A percentile compares a stretch with the other conserved stretches of the same genome.
Conservation (phyloP, 306 rosid species). For the Arachis hypogaea region DNA sequence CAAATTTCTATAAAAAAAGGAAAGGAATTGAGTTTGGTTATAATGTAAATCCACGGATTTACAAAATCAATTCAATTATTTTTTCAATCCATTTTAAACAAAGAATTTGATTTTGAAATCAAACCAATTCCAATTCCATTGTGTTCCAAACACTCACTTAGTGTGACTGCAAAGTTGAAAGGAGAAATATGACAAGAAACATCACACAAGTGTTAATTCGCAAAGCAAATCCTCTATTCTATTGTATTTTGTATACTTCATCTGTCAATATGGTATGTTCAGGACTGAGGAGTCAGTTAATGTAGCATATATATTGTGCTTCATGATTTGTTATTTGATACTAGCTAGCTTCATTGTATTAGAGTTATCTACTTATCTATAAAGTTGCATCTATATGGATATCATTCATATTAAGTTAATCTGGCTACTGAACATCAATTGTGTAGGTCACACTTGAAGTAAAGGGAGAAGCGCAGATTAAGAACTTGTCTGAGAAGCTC, state of each 20-base stretch:
- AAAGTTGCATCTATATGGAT: background rate
- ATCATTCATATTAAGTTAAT: constrained; percentile 1
- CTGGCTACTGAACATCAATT: constrained; percentile 13
- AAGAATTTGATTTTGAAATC: no score
- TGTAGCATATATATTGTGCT: background rate
- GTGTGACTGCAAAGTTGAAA: background rate
- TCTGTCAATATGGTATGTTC: background rate
- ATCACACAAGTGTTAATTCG: background rate
- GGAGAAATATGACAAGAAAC: constrained; percentile 11
- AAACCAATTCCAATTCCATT: no score
- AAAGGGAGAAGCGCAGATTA: constrained; percentile 73
- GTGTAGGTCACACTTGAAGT: constrained; percentile 81
- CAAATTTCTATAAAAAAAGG: no score
- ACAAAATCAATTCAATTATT: no score
- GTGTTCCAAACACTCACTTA: background rate
- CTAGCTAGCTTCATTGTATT: background rate
- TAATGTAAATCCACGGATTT: no score
- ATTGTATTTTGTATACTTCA: background rate
- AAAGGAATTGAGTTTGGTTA: no score
- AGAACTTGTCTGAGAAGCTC: constrained; percentile 75
- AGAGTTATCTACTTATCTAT: background rate
- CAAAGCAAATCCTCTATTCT: background rate
- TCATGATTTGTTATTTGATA: constrained; percentile 3
- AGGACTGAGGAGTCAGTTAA: background rate
- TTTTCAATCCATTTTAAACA: no score